Percentiles rank a stretch among this genome's conserved stretches.
phyloP scores from a whole-genome alignment of 116 monocot species.

The Zostera marina region DNA sequence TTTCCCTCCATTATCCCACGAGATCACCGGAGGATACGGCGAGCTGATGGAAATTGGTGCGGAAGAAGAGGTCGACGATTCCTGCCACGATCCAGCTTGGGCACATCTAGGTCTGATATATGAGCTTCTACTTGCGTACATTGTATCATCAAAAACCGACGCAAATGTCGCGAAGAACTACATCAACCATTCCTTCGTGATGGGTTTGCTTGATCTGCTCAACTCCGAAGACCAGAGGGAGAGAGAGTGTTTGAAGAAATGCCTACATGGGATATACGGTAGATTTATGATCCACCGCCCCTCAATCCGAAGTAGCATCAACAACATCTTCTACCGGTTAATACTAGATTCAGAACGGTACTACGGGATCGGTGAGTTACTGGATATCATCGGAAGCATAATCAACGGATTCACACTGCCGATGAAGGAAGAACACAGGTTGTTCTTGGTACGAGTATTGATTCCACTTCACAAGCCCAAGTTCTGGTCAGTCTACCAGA shows the following conservation, averaged over 20 bases:
- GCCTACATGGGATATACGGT: slow-evolving; percentile 53
- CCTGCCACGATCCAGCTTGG: slow-evolving; percentile 15
- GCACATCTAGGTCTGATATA: slow-evolving; percentile 52
- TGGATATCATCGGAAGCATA: slow-evolving; percentile 19
- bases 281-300: slow-evolving; percentile 72
- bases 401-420: too few relatives aligned
- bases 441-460: slow-evolving; percentile 29
- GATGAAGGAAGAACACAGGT: slow-evolving; percentile 8
- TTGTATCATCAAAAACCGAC: slow-evolving; percentile 52
- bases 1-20: slow-evolving; percentile 54
- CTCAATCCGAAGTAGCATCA: slow-evolving; percentile 47
- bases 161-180: slow-evolving; percentile 50
- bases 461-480: slow-evolving; percentile 66
- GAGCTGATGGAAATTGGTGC: background rate
- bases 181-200: slow-evolving; percentile 46
- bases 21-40: slow-evolving; percentile 23
- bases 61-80: background rate
- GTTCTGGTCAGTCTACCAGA: slow-evolving; percentile 30
- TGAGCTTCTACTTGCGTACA: slow-evolving; percentile 54
- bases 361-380: slow-evolving; percentile 34
- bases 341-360: slow-evolving; percentile 45
- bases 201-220: slow-evolving; percentile 41
- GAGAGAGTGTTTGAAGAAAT: slow-evolving; percentile 53
- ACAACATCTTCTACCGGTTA: slow-evolving; percentile 51
- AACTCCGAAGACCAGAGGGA: slow-evolving; percentile 55